Percentiles rank a stretch among this genome's conserved stretches.
Conservation (phyloP, 1,284 basidiomycete genomes). For the Phellinidium pouzarii region DNA sequence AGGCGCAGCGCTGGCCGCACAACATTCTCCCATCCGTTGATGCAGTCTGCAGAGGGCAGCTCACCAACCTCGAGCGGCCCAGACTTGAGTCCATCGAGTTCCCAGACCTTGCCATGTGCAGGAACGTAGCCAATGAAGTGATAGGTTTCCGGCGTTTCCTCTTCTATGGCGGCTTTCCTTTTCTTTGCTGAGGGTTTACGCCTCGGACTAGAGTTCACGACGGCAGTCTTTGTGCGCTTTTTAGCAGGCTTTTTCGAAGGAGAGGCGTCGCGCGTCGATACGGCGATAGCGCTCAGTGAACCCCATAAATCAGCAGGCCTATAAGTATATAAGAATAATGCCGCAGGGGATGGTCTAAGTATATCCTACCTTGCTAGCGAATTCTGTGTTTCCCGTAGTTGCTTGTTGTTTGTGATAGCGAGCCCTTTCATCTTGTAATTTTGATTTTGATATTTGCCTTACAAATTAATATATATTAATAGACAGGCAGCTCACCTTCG, state of each 20-base stretch:
- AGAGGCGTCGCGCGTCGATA: conserved; percentile 34
- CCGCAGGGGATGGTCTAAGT: not conserved
- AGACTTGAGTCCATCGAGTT: conserved; percentile 44
- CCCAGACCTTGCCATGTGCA: conserved; percentile 55
- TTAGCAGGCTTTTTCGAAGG: conserved; percentile 33
- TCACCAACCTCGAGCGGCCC: conserved; percentile 58
- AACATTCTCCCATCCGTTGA: conserved; percentile 46
- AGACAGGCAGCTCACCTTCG: conserved; percentile 37
- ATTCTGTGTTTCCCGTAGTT: conserved; percentile 50
- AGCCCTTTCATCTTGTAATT: conserved; percentile 50
- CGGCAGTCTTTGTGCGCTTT: conserved; percentile 21
- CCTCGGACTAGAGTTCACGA: conserved; percentile 22
- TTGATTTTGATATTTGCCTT: not conserved
- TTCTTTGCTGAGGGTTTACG: conserved; percentile 21
- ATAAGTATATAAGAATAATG: conserved; percentile 7
- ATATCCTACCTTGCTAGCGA: conserved; percentile 43
- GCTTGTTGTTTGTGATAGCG: conserved; percentile 45
- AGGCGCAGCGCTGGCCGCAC: conserved; percentile 51
- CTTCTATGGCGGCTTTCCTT: conserved; percentile 19
- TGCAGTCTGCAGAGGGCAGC: conserved; percentile 26
- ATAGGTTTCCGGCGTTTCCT: conserved; percentile 38
- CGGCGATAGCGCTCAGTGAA: conserved; percentile 38
- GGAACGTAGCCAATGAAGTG: conserved; percentile 63
- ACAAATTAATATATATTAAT: not conserved
- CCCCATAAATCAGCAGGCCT: conserved; percentile 56